Percentiles rank a stretch among this genome's conserved stretches.
Evolutionary conservation across 2,329 filamentous ascomycete species (phyloP).

Genomic region (Fusarium denticulatum): DNA sequence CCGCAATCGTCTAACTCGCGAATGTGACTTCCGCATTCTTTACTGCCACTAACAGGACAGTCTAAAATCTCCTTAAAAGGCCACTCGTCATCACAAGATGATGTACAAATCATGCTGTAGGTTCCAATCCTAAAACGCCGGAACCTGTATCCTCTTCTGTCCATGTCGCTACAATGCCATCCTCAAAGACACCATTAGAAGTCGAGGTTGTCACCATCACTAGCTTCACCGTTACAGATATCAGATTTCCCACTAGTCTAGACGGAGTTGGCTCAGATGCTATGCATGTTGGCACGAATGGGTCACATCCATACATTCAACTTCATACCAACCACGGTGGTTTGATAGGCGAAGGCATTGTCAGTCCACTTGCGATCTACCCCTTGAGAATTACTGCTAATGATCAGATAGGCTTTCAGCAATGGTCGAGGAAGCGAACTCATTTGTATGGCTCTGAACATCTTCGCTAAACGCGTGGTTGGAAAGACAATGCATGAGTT

Average conservation of each 20-base stretch:
- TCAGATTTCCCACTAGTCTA: not conserved
- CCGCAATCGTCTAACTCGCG: not conserved
- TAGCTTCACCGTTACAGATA: not conserved
- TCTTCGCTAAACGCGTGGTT: not conserved
- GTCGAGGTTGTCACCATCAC: not conserved
- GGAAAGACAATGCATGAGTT: not conserved
- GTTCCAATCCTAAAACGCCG: not conserved
- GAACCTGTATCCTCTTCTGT: not conserved
- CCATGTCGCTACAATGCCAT: not conserved
- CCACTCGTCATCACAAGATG: not conserved
- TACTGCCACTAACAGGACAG: not conserved
- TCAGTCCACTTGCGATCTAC: accelerated
- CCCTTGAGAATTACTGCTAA: not conserved
- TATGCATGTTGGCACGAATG: not conserved
- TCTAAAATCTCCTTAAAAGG: not conserved
- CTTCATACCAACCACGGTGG: not conserved
- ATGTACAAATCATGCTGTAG: not conserved
- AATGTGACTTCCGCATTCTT: not conserved
- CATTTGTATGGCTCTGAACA: not conserved
- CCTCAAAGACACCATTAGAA: not conserved
- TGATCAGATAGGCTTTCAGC: not conserved
- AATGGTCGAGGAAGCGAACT: not conserved
- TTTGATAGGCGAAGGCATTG: not conserved
- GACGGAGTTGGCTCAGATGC: not conserved
- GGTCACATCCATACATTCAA: not conserved